Base-by-base conservation (phyloP, 805 yeast species). In the Torulaspora indica region DNA sequence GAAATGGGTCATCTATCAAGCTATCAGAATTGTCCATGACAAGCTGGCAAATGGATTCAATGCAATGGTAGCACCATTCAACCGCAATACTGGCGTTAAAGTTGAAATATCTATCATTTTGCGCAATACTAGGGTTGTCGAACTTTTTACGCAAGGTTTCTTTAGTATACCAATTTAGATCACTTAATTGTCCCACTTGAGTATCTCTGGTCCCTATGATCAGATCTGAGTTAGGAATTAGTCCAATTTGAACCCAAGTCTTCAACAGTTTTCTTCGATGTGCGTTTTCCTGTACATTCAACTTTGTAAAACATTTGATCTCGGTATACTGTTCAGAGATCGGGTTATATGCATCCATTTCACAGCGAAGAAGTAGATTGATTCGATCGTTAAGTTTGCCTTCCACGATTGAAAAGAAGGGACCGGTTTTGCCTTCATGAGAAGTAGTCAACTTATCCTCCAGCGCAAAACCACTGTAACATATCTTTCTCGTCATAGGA, bases 211-310 rank as follows among this genome's bases (percentile, higher is more conserved):
- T 41, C 3, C 68, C 68, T n/a, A 64, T 44, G 5, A 64, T 31
- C 1, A 64, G 41, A 46, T 61, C 62, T 10, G 64, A 57, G 2
- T 46, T 31, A 1, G 66, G 65, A 1, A 56, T 34, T 23, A 63
- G 30, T 4, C 52, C 55, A 3, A 62, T 57, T 44, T 64, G 68
- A 15, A 64, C 24, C 67, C 67, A 64, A 23, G 66, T 58, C 33
- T 60, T 59, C 24, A 64, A 46, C 28, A 64, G 38, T 48, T 64
- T 64, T 14, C 51, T 48, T 24, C 66, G 49, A 43, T 64, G 67
- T 24, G 51, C 43, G 1, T 46, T 32, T 27, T 49, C 53, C 8
- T 51, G 45, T 43, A 57, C 40, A 14, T 51, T 54, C 8, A 64
- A 37, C 7, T 50, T 48, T 2, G 54, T 45, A 33, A 51, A 61